Evolutionary conservation across 352 stramenopile species (phyloP).

Genomic region (Halophytophthora polymorphica): DNA sequence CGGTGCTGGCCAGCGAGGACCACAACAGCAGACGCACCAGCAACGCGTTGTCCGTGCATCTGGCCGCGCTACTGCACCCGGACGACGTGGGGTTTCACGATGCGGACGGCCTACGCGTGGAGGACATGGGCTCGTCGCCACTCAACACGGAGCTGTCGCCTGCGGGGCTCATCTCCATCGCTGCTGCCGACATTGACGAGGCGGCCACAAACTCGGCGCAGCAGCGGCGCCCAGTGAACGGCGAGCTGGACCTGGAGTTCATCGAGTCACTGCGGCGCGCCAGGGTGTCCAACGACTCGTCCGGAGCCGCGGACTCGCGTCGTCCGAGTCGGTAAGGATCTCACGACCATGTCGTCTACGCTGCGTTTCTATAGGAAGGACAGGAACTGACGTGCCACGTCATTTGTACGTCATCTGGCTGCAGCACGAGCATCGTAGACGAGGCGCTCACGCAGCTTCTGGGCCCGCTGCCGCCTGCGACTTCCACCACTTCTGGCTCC

Average conservation of each 20-base stretch:
- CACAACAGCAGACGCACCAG: conserved; percentile 4
- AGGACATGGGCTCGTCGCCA: conserved; percentile 44
- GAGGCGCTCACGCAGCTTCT: conserved; percentile 27
- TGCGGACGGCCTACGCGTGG: conserved; percentile 35
- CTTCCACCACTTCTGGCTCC: conserved; percentile 4
- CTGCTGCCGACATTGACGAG: conserved; percentile 79
- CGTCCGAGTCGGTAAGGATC: not conserved
- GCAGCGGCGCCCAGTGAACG: conserved; percentile 28
- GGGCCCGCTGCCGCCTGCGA: conserved; percentile 11
- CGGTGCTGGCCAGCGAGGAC: conserved; percentile 24
- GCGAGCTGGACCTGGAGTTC: conserved; percentile 63
- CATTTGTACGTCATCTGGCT: too few species aligned
- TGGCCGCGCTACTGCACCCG: conserved; percentile 34
- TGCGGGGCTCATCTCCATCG: conserved; percentile 77
- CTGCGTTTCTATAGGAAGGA: too few species aligned
- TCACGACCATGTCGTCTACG: too few species aligned
- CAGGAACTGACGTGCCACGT: too few species aligned
- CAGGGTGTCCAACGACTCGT: conserved; percentile 5
- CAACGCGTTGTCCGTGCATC: conserved; percentile 11
- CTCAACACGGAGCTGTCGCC: conserved; percentile 63
- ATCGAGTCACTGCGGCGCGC: conserved; percentile 51
- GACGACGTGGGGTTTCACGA: conserved; percentile 48
- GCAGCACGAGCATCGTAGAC: conserved; percentile 20
- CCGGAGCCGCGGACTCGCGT: not conserved
- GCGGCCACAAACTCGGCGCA: conserved; percentile 33